Conservation (phyloP, 805 yeast genomes). For the Candida nonsorbophila region DNA sequence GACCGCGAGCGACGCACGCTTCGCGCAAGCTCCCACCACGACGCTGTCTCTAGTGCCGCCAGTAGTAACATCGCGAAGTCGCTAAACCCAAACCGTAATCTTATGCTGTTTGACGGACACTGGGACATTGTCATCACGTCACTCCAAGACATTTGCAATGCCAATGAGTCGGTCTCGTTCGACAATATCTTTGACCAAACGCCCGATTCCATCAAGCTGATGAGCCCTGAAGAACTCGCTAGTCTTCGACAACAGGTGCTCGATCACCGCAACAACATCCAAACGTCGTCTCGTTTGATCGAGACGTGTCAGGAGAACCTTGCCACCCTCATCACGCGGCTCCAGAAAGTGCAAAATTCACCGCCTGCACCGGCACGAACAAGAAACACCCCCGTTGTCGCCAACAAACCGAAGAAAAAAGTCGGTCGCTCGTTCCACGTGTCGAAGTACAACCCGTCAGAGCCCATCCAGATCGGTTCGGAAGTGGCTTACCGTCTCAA, state of each 20-base stretch:
- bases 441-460: conserved; percentile 58
- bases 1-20: conserved; percentile 15
- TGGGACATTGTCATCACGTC: conserved; percentile 69
- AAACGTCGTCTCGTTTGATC: conserved; percentile 38
- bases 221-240: conserved; percentile 34
- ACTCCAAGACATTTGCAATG: conserved; percentile 61
- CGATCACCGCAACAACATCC: conserved; percentile 55
- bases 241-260: conserved; percentile 34
- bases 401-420: conserved; percentile 11
- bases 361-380: conserved; percentile 5
- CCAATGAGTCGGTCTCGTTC: conserved; percentile 51
- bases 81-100: background rate
- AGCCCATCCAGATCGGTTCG: conserved; percentile 57
- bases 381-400: conserved; percentile 1
- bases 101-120: conserved; percentile 36
- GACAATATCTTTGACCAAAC: conserved; percentile 28
- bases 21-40: background rate
- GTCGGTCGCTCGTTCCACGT: conserved; percentile 42
- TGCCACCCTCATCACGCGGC: conserved; percentile 34
- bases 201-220: conserved; percentile 19
- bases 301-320: conserved; percentile 43
- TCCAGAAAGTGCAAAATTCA: conserved; percentile 12
- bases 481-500: conserved; percentile 84
- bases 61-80: conserved; percentile 2
- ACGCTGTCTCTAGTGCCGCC: background rate